A percentile compares a stretch with the other conserved stretches of the same genome.
These are phyloP conservation scores for Fraxinus nigra DNA, from an alignment of 305 asterid species.

Conservation along the genomic window DNA sequence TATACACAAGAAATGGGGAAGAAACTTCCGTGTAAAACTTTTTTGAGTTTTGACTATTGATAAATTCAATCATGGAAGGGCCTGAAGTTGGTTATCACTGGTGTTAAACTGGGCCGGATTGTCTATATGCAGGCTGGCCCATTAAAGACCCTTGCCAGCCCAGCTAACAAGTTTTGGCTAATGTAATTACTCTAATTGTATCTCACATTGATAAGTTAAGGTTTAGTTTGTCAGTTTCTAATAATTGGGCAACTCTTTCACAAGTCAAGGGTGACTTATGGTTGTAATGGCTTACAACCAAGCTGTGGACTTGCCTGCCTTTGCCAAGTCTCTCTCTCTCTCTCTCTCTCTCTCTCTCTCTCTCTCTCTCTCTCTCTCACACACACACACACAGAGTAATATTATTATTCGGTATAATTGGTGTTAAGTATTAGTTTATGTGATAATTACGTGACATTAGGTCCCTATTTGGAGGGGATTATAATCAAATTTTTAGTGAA, in stretches of 20 bases:
- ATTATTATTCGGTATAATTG: no score
- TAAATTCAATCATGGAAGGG: slow-evolving; percentile 3
- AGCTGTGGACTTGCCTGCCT: background rate
- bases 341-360: no score
- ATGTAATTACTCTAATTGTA: background rate
- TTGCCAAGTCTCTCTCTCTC: no score
- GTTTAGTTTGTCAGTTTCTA: no score
- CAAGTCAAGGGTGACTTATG: background rate
- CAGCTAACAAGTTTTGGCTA: background rate
- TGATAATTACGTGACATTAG: no score
- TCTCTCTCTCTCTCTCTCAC: no score
- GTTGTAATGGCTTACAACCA: background rate
- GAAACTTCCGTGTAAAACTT: slow-evolving; percentile 17
- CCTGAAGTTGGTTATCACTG: background rate
- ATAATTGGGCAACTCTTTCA: no score
- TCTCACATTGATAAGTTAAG: background rate
- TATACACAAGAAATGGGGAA: slow-evolving; percentile 24
- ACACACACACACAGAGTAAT: no score
- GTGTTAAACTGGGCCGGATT: background rate
- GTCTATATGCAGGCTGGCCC: background rate
- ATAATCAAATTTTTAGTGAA: no score
- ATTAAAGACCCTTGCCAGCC: background rate
- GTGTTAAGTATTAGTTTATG: no score
- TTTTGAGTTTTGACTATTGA: slow-evolving; percentile 18
- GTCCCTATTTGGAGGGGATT: no score